Conservation (phyloP, 345 rosid genomes). For the Citrus maxima region DNA sequence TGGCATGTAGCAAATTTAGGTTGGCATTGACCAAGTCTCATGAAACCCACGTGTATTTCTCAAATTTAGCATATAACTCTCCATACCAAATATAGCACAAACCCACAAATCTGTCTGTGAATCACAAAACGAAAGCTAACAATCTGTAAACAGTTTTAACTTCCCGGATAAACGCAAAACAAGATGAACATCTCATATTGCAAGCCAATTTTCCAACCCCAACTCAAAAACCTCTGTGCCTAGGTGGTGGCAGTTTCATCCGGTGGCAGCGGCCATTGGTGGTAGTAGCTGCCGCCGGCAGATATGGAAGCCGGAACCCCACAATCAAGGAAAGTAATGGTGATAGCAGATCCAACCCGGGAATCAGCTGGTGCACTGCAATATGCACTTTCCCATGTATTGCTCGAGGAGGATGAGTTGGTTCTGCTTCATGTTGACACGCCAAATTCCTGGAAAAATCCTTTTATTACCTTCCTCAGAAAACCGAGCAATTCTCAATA, state of each 20-base stretch:
- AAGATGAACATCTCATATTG: slow-evolving; percentile 1
- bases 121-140: slow-evolving; percentile 14
- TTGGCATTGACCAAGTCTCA: slow-evolving; percentile 7
- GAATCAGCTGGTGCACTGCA: slow-evolving; percentile 74
- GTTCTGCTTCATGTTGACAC: slow-evolving; percentile 57
- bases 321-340: slow-evolving; percentile 57
- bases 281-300: neutral
- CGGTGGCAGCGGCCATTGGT: slow-evolving; percentile 1
- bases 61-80: neutral
- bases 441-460: slow-evolving; percentile 48
- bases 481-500: slow-evolving; percentile 13
- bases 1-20: neutral
- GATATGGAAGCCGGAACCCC: slow-evolving; percentile 11
- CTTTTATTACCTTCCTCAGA: slow-evolving; percentile 50
- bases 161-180: neutral
- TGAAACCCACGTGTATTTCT: neutral
- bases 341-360: slow-evolving; percentile 63
- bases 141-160: slow-evolving; percentile 1
- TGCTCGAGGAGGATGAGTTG: slow-evolving; percentile 61
- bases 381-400: slow-evolving; percentile 64
- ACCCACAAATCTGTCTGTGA: neutral
- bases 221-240: neutral
- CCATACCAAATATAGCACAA: slow-evolving; percentile 8
- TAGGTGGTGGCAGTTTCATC: neutral
- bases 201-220: neutral